Evolutionary conservation across 2,329 filamentous ascomycete species (phyloP).

Genomic region (Talaromyces funiculosus): DNA sequence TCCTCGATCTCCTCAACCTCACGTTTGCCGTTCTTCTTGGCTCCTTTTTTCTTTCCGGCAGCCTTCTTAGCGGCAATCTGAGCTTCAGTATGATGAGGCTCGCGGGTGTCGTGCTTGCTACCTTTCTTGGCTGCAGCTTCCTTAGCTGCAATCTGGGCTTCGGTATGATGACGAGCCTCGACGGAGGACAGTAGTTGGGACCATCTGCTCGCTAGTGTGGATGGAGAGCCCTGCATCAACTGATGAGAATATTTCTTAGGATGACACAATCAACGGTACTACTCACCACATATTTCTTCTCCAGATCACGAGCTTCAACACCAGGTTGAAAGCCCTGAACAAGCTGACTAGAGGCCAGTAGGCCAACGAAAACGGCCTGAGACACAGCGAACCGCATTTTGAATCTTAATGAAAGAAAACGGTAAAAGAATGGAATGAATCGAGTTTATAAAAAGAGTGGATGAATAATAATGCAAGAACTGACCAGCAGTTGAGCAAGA

Average conservation of each 20-base stretch:
- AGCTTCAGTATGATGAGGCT: not conserved
- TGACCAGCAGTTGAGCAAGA: slow-evolving; percentile 1
- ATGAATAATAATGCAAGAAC: not conserved
- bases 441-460: not conserved
- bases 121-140: not conserved
- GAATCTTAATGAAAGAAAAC: not conserved
- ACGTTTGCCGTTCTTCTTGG: not conserved
- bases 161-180: slow-evolving; percentile 6
- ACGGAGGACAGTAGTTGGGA: not conserved
- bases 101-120: not conserved
- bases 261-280: not conserved
- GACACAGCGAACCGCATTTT: not conserved
- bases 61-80: not conserved
- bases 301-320: not conserved
- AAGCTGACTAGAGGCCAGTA: slow-evolving; percentile 1
- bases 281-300: slow-evolving; percentile 1
- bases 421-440: not conserved
- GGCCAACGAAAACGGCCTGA: not conserved
- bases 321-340: not conserved
- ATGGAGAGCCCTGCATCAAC: not conserved
- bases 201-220: slow-evolving; percentile 2
- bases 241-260: not conserved
- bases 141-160: not conserved
- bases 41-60: not conserved
- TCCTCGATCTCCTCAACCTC: not conserved